phyloP scores from a whole-genome alignment of 495 filamentous ascomycete species.

The Neurospora tetraspora region DNA sequence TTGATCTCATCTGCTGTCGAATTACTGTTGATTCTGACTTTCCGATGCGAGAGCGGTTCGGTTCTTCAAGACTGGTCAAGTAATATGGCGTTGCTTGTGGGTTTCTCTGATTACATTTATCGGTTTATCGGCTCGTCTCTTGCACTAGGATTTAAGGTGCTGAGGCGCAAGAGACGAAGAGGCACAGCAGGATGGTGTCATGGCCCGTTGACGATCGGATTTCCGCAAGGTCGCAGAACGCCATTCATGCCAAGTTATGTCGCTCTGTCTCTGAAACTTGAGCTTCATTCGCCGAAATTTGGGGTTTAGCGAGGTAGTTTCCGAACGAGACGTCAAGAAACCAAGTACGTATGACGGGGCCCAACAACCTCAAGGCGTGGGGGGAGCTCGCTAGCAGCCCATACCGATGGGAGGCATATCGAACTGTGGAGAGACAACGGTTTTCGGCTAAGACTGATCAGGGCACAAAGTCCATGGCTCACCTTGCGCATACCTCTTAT shows the following conservation, averaged over 20 bases:
- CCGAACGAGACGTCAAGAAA: not conserved
- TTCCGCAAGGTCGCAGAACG: not conserved
- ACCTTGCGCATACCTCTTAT: not conserved
- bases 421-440: not conserved
- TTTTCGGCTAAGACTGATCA: not conserved
- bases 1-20: not conserved
- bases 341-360: not conserved
- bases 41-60: not conserved
- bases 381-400: not conserved
- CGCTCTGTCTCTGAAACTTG: no score
- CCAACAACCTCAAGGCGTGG: not conserved
- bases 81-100: not conserved
- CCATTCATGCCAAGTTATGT: not conserved
- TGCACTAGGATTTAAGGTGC: not conserved
- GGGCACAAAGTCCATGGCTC: not conserved
- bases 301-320: not conserved
- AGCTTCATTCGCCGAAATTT: no score
- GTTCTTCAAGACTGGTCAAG: not conserved
- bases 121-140: not conserved
- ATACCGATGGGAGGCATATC: not conserved
- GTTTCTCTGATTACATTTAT: not conserved
- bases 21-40: not conserved
- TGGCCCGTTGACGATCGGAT: not conserved
- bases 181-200: not conserved
- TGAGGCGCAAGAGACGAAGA: not conserved